Percentiles rank a stretch among this genome's conserved stretches.
These are phyloP conservation scores for Arthroderma uncinatum DNA, from an alignment of 2,329 filamentous ascomycete genomes.

Conservation along the genomic window DNA sequence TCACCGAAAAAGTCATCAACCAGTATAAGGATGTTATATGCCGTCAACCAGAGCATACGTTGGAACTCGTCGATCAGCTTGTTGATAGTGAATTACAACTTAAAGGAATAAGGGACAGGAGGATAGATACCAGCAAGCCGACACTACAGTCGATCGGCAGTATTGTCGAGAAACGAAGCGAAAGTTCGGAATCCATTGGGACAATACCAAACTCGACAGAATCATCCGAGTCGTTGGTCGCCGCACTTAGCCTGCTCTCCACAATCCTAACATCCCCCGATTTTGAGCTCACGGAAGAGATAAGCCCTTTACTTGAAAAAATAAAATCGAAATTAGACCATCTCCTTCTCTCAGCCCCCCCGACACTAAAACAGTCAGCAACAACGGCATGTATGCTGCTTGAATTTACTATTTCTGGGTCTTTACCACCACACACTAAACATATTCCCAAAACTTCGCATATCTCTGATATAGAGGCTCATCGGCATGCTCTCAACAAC, in stretches of 20 bases:
- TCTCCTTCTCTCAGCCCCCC: constrained; percentile 26
- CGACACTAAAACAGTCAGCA: constrained; percentile 27
- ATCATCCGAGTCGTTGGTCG: constrained; percentile 28
- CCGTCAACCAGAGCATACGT: constrained; percentile 29
- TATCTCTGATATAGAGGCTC: constrained; percentile 29
- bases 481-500: constrained; percentile 32
- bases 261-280: constrained; percentile 34
- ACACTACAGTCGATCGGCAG: constrained; percentile 27
- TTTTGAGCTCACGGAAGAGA: constrained; percentile 25
- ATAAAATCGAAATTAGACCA: constrained; percentile 29
- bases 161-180: constrained; percentile 21
- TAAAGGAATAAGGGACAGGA: constrained; percentile 4
- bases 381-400: constrained; percentile 34
- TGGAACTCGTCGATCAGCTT: constrained; percentile 34
- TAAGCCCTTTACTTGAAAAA: constrained; percentile 21
- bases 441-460: constrained; percentile 16
- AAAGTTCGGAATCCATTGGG: constrained; percentile 5
- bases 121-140: neutral
- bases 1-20: constrained; percentile 32
- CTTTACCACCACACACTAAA: constrained; percentile 17
- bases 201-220: constrained; percentile 14
- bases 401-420: constrained; percentile 28
- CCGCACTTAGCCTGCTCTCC: constrained; percentile 34
- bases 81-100: constrained; percentile 26
- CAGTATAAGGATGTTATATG: constrained; percentile 35